These are phyloP conservation scores for Candida xiaguanensis DNA, from an alignment of 805 yeast genomes.

Conservation along the genomic window DNA sequence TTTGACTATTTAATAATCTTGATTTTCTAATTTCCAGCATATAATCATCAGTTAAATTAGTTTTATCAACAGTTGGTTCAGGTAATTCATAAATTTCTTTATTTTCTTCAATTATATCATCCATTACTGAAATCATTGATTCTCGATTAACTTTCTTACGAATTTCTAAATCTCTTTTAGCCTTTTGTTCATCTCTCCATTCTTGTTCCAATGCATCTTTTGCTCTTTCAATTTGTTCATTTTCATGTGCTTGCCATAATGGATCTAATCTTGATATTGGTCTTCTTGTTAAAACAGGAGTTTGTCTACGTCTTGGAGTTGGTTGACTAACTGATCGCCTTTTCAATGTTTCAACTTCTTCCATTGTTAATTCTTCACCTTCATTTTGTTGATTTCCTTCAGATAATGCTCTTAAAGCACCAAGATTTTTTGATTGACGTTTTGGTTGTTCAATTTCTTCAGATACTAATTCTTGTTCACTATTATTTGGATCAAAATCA, in stretches of 20 bases:
- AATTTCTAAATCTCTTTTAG: slow-evolving; percentile 4
- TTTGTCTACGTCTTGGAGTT: slow-evolving; percentile 25
- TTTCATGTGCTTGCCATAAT: slow-evolving; percentile 49
- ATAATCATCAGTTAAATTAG: slow-evolving; percentile 41
- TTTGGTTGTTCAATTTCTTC: slow-evolving; percentile 34
- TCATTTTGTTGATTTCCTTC: slow-evolving; percentile 23
- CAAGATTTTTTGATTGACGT: slow-evolving; percentile 26
- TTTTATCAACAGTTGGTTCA: slow-evolving; percentile 30
- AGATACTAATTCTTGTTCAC: slow-evolving; percentile 24
- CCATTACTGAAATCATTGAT: slow-evolving; percentile 31
- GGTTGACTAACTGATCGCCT: slow-evolving; percentile 47
- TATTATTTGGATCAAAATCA: slow-evolving; percentile 22
- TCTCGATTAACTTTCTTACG: slow-evolving; percentile 23
- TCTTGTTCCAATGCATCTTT: slow-evolving; percentile 34
- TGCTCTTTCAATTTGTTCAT: slow-evolving; percentile 41
- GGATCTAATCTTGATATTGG: slow-evolving; percentile 59
- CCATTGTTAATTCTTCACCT: slow-evolving; percentile 40
- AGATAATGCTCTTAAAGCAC: slow-evolving; percentile 32
- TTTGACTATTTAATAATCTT: slow-evolving; percentile 41
- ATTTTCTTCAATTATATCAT: slow-evolving; percentile 12
- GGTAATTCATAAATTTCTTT: slow-evolving; percentile 29
- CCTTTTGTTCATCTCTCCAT: slow-evolving; percentile 11
- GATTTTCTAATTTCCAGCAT: slow-evolving; percentile 43
- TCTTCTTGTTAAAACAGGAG: slow-evolving; percentile 45
- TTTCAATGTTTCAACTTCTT: slow-evolving; percentile 43